A percentile compares a stretch with the other conserved stretches of the same genome.
Conservation (phyloP, 2,329 filamentous ascomycete genomes). For the Stagonosporopsis cucurbitacearum region DNA sequence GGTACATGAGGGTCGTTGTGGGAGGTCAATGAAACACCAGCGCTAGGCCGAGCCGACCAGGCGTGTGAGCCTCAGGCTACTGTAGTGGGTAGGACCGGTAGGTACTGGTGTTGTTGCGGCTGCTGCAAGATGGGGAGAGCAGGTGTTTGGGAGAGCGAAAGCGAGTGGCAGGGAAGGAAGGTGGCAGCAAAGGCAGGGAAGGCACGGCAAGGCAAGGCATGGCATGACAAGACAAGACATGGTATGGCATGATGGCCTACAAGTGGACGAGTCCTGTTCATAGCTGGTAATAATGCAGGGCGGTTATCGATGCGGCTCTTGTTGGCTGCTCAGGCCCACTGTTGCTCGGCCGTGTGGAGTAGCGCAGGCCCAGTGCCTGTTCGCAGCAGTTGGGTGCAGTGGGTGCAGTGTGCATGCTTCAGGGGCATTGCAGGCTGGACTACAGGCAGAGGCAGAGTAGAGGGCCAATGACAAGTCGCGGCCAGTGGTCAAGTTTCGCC, state of each 20-base stretch:
- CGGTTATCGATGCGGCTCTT: background rate
- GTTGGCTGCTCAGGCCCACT: background rate
- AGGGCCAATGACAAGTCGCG: no score
- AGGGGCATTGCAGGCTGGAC: background rate
- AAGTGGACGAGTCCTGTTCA: background rate
- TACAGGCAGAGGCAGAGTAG: background rate
- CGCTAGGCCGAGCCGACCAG: slow-evolving; percentile 7
- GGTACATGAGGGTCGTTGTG: background rate
- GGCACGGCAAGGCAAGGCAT: background rate
- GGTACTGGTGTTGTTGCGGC: no score
- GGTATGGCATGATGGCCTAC: background rate
- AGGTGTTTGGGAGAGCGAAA: slow-evolving; percentile 3
- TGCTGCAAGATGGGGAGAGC: background rate
- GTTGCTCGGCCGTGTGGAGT: slow-evolving; percentile 9
- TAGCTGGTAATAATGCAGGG: background rate
- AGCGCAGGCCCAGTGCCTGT: slow-evolving; percentile 8
- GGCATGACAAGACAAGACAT: background rate
- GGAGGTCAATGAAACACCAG: slow-evolving; percentile 10
- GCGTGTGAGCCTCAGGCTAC: slow-evolving; percentile 6
- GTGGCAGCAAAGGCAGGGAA: background rate
- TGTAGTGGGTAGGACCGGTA: no score
- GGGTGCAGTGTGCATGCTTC: slow-evolving; percentile 19
- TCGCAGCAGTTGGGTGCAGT: slow-evolving; percentile 21
- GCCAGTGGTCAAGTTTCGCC: background rate
- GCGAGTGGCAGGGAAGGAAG: background rate